phyloP scores from a whole-genome alignment of 805 yeast genomes.

The Zygosaccharomyces lentus region DNA sequence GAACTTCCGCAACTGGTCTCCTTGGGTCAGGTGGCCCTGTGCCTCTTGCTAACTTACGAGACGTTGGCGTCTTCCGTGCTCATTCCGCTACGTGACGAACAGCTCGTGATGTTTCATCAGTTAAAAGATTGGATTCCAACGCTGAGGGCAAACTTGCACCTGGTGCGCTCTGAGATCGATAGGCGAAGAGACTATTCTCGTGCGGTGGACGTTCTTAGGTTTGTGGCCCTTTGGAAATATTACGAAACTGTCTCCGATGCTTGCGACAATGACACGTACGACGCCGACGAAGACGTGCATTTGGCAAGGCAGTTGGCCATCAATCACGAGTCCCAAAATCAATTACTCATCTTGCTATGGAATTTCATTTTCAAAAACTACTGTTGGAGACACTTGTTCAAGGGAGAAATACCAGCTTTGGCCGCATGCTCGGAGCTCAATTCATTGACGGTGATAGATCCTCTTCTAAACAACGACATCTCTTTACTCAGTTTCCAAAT shows the following conservation, averaged over 20 bases:
- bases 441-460: slow-evolving; percentile 26
- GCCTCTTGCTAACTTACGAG: slow-evolving; percentile 26
- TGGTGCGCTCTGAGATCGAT: slow-evolving; percentile 20
- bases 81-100: slow-evolving; percentile 27
- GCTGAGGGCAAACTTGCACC: slow-evolving; percentile 17
- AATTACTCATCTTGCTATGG: slow-evolving; percentile 22
- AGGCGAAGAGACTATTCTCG: slow-evolving; percentile 15
- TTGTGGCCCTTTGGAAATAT: slow-evolving; percentile 24
- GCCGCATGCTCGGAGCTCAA: slow-evolving; percentile 17
- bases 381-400: slow-evolving; percentile 29
- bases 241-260: slow-evolving; percentile 14
- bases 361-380: slow-evolving; percentile 30
- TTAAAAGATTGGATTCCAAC: slow-evolving; percentile 14
- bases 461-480: slow-evolving; percentile 22
- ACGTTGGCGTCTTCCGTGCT: slow-evolving; percentile 29
- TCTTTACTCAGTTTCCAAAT: slow-evolving; percentile 22
- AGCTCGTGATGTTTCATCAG: slow-evolving; percentile 15
- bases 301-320: slow-evolving; percentile 25
- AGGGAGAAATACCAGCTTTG: slow-evolving; percentile 29
- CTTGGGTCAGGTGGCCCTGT: slow-evolving; percentile 21
- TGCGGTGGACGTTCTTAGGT: slow-evolving; percentile 21
- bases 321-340: slow-evolving; percentile 28
- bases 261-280: slow-evolving; percentile 14
- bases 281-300: slow-evolving; percentile 31
- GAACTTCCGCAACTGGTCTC: slow-evolving; percentile 21